These are phyloP conservation scores for Ophiostoma novo-ulmi DNA, from an alignment of 2,329 filamentous ascomycete species.

Conservation along the genomic window DNA sequence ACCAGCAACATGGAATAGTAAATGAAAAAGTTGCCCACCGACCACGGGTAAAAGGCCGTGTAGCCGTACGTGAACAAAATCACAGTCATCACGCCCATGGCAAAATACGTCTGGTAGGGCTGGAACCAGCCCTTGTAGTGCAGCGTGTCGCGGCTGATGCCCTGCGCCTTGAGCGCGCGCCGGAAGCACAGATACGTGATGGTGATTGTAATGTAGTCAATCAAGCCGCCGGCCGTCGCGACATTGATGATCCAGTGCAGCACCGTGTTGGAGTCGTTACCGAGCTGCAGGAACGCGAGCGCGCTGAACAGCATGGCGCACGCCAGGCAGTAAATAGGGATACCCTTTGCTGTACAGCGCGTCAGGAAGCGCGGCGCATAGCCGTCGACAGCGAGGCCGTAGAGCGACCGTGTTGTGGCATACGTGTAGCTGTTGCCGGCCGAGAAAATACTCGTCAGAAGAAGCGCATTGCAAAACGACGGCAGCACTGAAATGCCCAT, in stretches of 20 bases:
- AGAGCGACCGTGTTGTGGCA: conserved; percentile 39
- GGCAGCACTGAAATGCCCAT: conserved; percentile 64
- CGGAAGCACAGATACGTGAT: conserved; percentile 39
- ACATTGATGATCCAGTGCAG: conserved; percentile 42
- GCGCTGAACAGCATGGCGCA: conserved; percentile 36
- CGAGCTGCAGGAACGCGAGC: conserved; percentile 40
- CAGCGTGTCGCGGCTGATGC: conserved; percentile 34
- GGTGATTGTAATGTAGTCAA: conserved; percentile 42
- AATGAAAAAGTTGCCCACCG: conserved; percentile 44
- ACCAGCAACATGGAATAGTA: conserved; percentile 56
- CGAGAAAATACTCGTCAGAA: conserved; percentile 55
- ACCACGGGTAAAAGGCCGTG: conserved; percentile 46
- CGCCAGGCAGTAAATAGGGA: conserved; percentile 39
- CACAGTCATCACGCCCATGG: conserved; percentile 25
- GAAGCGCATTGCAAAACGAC: conserved; percentile 58
- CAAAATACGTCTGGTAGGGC: conserved; percentile 39
- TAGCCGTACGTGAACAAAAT: conserved; percentile 47
- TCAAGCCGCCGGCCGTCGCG: conserved; percentile 40
- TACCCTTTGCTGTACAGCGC: conserved; percentile 35
- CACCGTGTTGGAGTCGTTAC: conserved; percentile 35
- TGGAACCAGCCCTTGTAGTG: conserved; percentile 39
- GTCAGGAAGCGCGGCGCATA: conserved; percentile 39
- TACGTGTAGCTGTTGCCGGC: conserved; percentile 58
- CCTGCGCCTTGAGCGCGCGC: conserved; percentile 37
- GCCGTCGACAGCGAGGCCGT: conserved; percentile 38